Base-by-base conservation (phyloP, 179 eudicot genomes). In the Gypsophila paniculata region DNA sequence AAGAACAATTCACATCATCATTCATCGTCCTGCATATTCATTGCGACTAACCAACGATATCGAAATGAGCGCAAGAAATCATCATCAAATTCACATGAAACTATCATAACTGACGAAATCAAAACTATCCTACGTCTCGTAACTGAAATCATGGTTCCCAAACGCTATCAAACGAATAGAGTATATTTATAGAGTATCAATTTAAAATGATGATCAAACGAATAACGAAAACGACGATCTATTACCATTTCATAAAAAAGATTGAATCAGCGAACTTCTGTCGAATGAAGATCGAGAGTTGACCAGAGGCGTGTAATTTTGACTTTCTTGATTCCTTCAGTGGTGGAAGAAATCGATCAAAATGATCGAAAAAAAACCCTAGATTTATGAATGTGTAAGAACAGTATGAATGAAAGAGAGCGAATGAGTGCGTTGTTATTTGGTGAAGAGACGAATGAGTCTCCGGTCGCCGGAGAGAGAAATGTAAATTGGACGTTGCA, bases 391-490 rank as follows among this genome's bases (percentile, higher is more conserved):
- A 64, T 36, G 51, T 59, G 62, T 25, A 64, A 44, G 29, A 61
- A 58, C 59, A n/a, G 4, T 17, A 19, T 10, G 4, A 39, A 32
- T 21, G 19, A 17, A 60, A 11, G 23, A 34, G 65, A 2, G 4
- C 2, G 15, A 61, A 61, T 17, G 29, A 15, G 2, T 5, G 14
- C 2, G 32, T 9, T 58, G 0, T 58, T 22, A 53, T 18, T 64
- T 36, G 51, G 68, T 51, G 53, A 64, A 4, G 66, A 62, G 6
- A 66, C n/a, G 72, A 53, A 29, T 69, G 8, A 11, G 72, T 69
- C 61, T 3, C 61, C 61, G 72, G 72, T 69, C 72, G 29, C 49
- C 72, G 72, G 72, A 52, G 72, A 69, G 72, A 69, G 72, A 54
- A 25, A 51, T 1, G 11, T 18, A 48, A 38, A 18, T 3, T 25